Evolutionary conservation across 139 green algal genomes (phyloP), one percentile per base, ranked within the genome.

Genomic region (Coelastrella sp.): DNA sequence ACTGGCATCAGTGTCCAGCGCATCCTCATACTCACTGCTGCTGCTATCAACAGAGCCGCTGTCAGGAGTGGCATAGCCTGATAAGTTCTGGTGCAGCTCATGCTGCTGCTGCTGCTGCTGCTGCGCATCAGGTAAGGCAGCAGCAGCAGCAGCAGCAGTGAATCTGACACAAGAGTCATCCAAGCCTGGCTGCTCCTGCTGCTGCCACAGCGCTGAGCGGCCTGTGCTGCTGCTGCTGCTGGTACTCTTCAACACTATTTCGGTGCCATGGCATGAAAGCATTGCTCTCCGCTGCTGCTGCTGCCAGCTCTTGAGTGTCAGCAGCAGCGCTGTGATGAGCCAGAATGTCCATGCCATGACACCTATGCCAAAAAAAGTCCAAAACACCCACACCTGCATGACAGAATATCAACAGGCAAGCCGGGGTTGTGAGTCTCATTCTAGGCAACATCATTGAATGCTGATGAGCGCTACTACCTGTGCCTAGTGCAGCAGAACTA

Each of bases 61-160:
- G 32, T 47, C 32, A 47, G 32, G 32, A 47, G 32, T 47, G 32
- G 1, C 32, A 47, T 76, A 6, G 68, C 17, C 68, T 22, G 7
- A 76, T 3, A 22, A n/a, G 7, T 2, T 3, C 68, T 32, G 68
- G 3, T 47, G 17, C 68, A 32, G 68, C 17, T 76, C 3, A 3
- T 58, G 7, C 7, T 58, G 13, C 74, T 4, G 74, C 22, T 57
- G 74, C 74, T 57, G 32, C 22, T 60, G 74, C 74, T 58, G n/a
- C 22, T 80, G 7, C 1, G 16, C 1, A 11, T 78, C 73, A 32
- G 73, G 73, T 32, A 22, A 7, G n/a, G 73, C 73, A 78, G 73
- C 73, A 78, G 20, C 73, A 78, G 73, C 73, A 78, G 73, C 73
- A 78, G 73, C 73, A 78, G 73, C 73, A 78, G 32, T 47, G 32